Percentiles rank a stretch among this genome's conserved stretches.
These are phyloP conservation scores for Gracilaria gracilis DNA, from an alignment of 23 red algal genomes.

Conservation along the genomic window DNA sequence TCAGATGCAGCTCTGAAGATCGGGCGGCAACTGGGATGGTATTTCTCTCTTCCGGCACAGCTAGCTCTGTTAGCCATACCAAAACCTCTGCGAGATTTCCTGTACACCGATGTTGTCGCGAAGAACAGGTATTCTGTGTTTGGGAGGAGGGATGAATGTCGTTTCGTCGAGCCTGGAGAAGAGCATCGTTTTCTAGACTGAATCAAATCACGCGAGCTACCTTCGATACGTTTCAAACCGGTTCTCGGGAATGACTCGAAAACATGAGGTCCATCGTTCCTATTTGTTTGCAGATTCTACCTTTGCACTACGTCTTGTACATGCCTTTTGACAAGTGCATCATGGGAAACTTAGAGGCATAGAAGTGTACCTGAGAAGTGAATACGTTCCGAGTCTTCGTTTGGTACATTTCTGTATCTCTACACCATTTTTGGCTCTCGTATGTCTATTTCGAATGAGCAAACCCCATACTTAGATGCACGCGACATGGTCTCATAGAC, in stretches of 20 bases:
- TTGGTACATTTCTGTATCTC: too few species aligned
- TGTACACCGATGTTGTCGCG: conserved; percentile 71
- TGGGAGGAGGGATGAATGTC: conserved; percentile 73
- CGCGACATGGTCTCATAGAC: too few species aligned
- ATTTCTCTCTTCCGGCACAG: conserved; percentile 40
- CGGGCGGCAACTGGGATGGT: conserved; percentile 49
- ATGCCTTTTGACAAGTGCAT: too few species aligned
- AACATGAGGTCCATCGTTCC: background rate
- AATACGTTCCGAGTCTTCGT: too few species aligned
- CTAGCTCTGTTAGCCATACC: conserved; percentile 54
- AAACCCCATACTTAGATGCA: too few species aligned
- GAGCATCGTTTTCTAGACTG: conserved; percentile 69
- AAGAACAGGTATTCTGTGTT: conserved; percentile 76
- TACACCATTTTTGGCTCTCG: too few species aligned
- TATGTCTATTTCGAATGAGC: too few species aligned
- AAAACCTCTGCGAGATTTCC: conserved; percentile 43
- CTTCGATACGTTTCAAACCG: background rate
- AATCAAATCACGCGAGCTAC: background rate
- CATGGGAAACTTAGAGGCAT: too few species aligned
- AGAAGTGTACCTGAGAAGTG: too few species aligned
- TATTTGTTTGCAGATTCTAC: background rate
- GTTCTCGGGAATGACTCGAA: background rate
- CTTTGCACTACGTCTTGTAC: too few species aligned
- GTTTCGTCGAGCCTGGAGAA: conserved; percentile 62
- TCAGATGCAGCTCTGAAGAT: conserved; percentile 68